These are phyloP conservation scores for Immersiella caudata DNA, from an alignment of 495 filamentous ascomycete genomes.

Conservation along the genomic window DNA sequence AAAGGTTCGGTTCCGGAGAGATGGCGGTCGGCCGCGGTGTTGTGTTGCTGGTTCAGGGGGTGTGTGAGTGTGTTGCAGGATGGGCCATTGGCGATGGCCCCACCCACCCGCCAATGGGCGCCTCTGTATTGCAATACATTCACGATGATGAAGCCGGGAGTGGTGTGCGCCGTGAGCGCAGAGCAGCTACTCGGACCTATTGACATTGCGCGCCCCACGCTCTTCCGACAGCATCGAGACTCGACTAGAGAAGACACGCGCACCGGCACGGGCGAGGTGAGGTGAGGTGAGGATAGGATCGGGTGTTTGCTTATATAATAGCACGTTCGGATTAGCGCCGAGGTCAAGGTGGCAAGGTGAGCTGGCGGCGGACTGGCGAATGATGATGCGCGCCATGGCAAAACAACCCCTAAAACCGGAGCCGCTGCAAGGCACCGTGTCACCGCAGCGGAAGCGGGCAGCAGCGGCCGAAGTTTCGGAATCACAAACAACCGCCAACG, in stretches of 20 bases:
- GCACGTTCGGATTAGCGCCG: neutral
- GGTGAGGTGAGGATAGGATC: neutral
- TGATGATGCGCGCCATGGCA: neutral
- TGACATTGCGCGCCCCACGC: no score
- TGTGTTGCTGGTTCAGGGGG: neutral
- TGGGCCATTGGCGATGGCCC: neutral
- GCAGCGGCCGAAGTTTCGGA: neutral
- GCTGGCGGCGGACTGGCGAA: neutral
- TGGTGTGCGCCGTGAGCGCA: neutral
- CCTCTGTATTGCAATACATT: neutral
- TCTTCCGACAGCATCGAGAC: neutral
- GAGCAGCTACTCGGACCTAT: neutral
- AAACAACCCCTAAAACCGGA: neutral
- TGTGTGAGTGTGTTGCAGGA: neutral
- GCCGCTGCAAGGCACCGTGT: slow-evolving; percentile 16
- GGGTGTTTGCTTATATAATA: neutral
- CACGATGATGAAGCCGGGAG: neutral
- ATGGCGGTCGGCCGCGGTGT: neutral
- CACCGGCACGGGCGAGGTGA: neutral
- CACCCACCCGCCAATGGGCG: neutral
- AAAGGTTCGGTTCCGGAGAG: neutral
- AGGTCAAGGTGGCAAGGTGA: neutral
- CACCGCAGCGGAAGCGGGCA: slow-evolving; percentile 1
- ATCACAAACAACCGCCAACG: neutral
- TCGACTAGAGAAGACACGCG: neutral